Evolutionary conservation across 371 early-diverging fungal species (phyloP), one percentile per base, ranked within the genome.

Genomic region (Mucor piriformis): DNA sequence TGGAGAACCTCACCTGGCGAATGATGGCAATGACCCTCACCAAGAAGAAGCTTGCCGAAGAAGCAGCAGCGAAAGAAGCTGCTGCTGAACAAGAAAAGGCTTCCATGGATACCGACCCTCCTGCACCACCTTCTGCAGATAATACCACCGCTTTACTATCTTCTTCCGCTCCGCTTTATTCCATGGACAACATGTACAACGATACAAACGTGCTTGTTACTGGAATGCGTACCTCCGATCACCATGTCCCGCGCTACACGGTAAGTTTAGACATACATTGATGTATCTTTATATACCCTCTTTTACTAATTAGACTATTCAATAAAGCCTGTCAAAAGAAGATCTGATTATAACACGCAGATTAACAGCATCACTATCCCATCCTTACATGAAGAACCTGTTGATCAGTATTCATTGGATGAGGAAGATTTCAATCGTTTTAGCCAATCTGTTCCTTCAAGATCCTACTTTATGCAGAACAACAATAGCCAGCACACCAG

Each of bases 1-100:
- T 88, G 25, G 90, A 89, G 61, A 89, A 89, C 60, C 53, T 87
- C 34, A 84, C 87, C 4, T 89, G 90, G 90, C 72, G 90, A 33
- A 82, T 84, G 76, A 88, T 89, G 90, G 83, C 85, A 15, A 78
- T 87, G 77, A 75, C 80, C 5, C 57, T 83, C 10, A 81, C 73
- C 46, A 78, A 82, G 43, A 73, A 80, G 60, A 65, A 63, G 6
- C 32, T 47, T 18, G 42, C 46, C 65, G 62, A 66, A 42, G 25
- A 48, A 42, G 49, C 51, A 27, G 34, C 35, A 6, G 38, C 32
- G 2, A 18, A 33, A 35, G 24, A 38, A 21, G 37, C 50, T 38
- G 40, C 58, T 11, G 33, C 18, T 12, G 32, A 32, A 32, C 42
- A 57, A 69, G 24, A 34, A 23, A 27, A 40, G 35, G 60, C 38